Conservation (phyloP, 805 yeast genomes). For the Barnettozyma sucrosica region DNA sequence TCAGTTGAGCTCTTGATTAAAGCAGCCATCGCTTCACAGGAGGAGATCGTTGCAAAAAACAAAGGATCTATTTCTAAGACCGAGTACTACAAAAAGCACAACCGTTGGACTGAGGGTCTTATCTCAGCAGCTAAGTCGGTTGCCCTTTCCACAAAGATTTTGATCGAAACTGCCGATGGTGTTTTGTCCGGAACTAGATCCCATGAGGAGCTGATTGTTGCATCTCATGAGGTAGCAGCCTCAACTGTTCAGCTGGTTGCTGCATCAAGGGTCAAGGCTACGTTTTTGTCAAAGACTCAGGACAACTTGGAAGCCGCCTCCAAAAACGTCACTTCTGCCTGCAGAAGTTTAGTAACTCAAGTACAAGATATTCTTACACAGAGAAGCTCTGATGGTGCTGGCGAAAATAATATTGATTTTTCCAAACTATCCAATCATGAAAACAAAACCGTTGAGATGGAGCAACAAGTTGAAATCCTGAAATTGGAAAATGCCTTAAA, state of each 20-base stretch:
- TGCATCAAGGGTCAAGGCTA: conserved; percentile 82
- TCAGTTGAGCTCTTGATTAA: conserved; percentile 67
- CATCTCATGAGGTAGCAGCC: conserved; percentile 88
- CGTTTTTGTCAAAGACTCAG: conserved; percentile 70
- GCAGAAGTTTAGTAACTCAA: conserved; percentile 62
- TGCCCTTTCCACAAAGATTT: conserved; percentile 74
- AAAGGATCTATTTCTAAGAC: conserved; percentile 60
- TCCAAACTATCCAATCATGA: conserved; percentile 67
- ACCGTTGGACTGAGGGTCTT: conserved; percentile 90
- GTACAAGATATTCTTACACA: conserved; percentile 55
- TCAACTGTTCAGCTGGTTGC: conserved; percentile 91
- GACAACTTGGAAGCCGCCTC: conserved; percentile 66
- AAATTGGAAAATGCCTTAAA: conserved; percentile 70
- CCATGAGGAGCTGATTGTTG: conserved; percentile 81
- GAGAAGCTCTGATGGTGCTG: conserved; percentile 20
- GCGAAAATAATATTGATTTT: conserved; percentile 52
- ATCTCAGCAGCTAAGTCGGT: conserved; percentile 86
- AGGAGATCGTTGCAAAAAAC: conserved; percentile 71
- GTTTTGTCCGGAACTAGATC: conserved; percentile 57
- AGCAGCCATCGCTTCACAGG: conserved; percentile 76
- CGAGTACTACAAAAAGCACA: conserved; percentile 79
- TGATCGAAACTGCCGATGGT: conserved; percentile 84
- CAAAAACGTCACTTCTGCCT: conserved; percentile 66
- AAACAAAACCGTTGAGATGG: conserved; percentile 83
- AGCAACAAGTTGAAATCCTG: conserved; percentile 85